phyloP scores from a whole-genome alignment of 108 stramenopile genomes.

The Pseudonitzschia delicatissima region DNA sequence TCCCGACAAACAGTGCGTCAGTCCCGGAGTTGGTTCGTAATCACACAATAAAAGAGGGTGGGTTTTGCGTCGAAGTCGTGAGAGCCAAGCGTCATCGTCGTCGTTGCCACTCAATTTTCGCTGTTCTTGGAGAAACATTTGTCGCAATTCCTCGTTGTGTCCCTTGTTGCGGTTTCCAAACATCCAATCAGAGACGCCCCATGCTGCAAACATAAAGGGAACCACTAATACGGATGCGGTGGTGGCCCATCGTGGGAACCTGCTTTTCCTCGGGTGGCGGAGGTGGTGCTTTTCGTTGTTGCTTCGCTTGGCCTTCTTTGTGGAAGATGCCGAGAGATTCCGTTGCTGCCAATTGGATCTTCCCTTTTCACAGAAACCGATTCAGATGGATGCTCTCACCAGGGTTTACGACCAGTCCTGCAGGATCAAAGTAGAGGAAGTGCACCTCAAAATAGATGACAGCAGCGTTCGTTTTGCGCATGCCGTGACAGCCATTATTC shows the following conservation, averaged over 20 bases:
- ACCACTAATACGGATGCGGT: not conserved
- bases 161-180: conserved; percentile 18
- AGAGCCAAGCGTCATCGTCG: not conserved
- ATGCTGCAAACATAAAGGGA: conserved; percentile 19
- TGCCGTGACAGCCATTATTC: too few species aligned
- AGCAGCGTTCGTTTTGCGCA: too few species aligned
- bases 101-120: not conserved
- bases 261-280: too few species aligned
- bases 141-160: not conserved
- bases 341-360: too few species aligned
- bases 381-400: too few species aligned
- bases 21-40: not conserved
- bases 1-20: conserved; percentile 8
- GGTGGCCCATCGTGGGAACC: conserved; percentile 5
- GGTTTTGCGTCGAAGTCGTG: not conserved
- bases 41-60: not conserved
- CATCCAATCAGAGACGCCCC: conserved; percentile 8
- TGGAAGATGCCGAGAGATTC: too few species aligned
- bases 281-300: too few species aligned
- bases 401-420: too few species aligned
- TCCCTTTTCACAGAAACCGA: too few species aligned
- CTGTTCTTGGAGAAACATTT: not conserved
- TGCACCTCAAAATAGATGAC: too few species aligned
- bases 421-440: too few species aligned
- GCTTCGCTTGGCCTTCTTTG: too few species aligned